A percentile compares a stretch with the other conserved stretches of the same genome.
phyloP scores from a whole-genome alignment of 306 rosid genomes.

The Lotus japonicus region DNA sequence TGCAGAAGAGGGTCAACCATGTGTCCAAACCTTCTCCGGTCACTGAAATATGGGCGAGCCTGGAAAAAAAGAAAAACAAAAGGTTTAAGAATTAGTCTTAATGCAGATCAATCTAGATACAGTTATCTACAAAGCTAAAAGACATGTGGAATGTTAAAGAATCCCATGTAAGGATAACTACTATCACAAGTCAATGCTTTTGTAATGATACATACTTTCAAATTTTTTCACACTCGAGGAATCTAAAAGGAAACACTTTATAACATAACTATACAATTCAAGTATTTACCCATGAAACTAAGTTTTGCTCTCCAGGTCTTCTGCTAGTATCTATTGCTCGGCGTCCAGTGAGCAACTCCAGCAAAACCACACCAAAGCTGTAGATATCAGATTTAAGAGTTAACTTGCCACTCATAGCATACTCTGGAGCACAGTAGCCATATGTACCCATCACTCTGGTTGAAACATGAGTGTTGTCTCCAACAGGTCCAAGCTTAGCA shows the following conservation, averaged over 20 bases:
- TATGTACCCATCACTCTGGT: constrained; percentile 97
- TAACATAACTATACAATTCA: background rate
- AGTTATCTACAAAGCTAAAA: constrained; percentile 3
- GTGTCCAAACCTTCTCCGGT: constrained; percentile 31
- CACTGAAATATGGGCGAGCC: constrained; percentile 53
- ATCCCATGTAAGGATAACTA: background rate
- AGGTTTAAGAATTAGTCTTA: background rate
- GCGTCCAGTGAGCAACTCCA: constrained; percentile 92
- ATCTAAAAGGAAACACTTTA: background rate
- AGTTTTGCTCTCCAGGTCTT: constrained; percentile 82
- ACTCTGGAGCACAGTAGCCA: constrained; percentile 97
- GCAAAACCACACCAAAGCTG: constrained; percentile 91
- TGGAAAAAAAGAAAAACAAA: constrained; percentile 7
- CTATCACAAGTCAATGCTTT: background rate
- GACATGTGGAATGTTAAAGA: background rate
- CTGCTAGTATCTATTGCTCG: constrained; percentile 60
- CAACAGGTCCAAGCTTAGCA: constrained; percentile 94
- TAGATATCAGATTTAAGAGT: constrained; percentile 96
- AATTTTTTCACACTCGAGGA: background rate
- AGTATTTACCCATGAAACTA: constrained; percentile 73
- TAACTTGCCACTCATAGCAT: constrained; percentile 94
- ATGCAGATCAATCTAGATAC: background rate
- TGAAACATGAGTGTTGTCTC: constrained; percentile 96
- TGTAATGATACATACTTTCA: background rate
- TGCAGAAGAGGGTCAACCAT: constrained; percentile 72